Evolutionary conservation across 768 basidiomycete genomes (phyloP).

Genomic region (Paxillus rubicundulus): DNA sequence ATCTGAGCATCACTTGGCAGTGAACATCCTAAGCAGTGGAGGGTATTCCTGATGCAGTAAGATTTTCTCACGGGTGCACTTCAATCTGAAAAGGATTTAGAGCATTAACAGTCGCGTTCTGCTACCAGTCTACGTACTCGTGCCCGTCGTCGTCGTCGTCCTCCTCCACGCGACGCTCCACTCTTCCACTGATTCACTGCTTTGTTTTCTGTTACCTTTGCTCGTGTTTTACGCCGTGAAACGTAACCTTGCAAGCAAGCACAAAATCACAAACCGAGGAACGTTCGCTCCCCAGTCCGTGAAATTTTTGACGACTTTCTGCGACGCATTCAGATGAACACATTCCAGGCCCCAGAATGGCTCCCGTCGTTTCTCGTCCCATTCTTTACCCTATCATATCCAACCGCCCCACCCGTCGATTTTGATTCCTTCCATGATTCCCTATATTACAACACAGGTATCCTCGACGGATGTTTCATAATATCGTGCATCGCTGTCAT

Average conservation of each 20-base stretch:
- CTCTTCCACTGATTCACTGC: not conserved
- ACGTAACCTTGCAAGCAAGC: slow-evolving; percentile 28
- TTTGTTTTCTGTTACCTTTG: slow-evolving; percentile 15
- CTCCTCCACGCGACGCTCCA: not conserved
- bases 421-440: slow-evolving; percentile 75
- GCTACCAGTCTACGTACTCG: slow-evolving; percentile 4
- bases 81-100: not conserved
- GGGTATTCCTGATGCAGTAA: slow-evolving; percentile 17
- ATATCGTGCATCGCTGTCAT: slow-evolving; percentile 81
- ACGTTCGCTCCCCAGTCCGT: slow-evolving; percentile 25
- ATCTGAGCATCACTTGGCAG: slow-evolving; percentile 22
- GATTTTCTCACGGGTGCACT: slow-evolving; percentile 19
- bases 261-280: slow-evolving; percentile 20
- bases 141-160: slow-evolving; percentile 6
- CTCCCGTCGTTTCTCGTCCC: slow-evolving; percentile 57
- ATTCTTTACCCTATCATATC: slow-evolving; percentile 75
- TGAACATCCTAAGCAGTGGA: not conserved
- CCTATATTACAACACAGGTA: slow-evolving; percentile 69
- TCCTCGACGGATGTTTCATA: slow-evolving; percentile 74
- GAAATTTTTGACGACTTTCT: slow-evolving; percentile 35
- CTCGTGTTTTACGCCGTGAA: slow-evolving; percentile 21
- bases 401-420: slow-evolving; percentile 48
- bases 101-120: no score
- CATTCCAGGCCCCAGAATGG: slow-evolving; percentile 35
- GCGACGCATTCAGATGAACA: slow-evolving; percentile 37